Evolutionary conservation across 2,329 filamentous ascomycete genomes (phyloP).

Genomic region (Microcyclosporella mali): DNA sequence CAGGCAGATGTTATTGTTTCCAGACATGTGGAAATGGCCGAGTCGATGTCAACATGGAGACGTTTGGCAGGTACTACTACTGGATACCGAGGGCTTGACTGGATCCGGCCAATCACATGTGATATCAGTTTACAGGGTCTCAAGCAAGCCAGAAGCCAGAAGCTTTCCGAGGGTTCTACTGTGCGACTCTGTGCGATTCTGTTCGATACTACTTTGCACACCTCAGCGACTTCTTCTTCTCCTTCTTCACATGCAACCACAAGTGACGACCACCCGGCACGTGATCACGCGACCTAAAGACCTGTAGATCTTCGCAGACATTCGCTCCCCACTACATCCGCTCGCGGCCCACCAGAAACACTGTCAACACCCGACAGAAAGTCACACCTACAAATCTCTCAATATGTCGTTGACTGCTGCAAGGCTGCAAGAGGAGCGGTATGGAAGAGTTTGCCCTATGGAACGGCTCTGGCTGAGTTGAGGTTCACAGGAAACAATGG

Average conservation of each 20-base stretch:
- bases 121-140: neutral
- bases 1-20: neutral
- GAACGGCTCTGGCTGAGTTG: constrained; percentile 9
- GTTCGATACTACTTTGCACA: no score
- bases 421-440: constrained; percentile 83
- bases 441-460: constrained; percentile 30
- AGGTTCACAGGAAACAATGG: constrained; percentile 75
- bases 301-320: neutral
- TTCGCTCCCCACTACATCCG: neutral
- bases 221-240: no score
- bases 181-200: no score
- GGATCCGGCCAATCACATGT: neutral
- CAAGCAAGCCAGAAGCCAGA: neutral
- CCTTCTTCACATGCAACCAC: neutral
- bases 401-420: constrained; percentile 83
- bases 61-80: neutral
- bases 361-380: constrained; percentile 10
- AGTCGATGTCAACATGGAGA: neutral
- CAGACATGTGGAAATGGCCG: no score
- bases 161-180: no score
- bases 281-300: neutral
- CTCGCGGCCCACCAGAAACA: neutral
- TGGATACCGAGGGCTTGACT: no score
- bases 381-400: constrained; percentile 1
- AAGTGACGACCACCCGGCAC: neutral